phyloP scores from a whole-genome alignment of 371 early-diverging fungal species.

The Lichtheimia corymbifera region DNA sequence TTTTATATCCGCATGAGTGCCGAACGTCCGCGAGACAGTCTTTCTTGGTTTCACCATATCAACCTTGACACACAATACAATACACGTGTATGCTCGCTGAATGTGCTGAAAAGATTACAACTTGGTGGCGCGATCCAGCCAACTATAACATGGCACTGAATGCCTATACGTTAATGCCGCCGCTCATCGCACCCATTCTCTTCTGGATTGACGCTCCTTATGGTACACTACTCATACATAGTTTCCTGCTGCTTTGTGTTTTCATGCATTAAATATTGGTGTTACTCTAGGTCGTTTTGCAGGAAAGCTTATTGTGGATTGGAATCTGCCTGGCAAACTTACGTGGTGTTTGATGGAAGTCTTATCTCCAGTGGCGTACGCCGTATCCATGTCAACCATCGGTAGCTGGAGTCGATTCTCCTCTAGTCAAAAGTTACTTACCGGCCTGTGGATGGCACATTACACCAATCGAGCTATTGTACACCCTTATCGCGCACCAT shows the following conservation, averaged over 20 bases:
- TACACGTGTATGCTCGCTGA: background rate
- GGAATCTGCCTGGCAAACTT: constrained; percentile 32
- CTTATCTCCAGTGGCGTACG: constrained; percentile 34
- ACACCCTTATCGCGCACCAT: constrained; percentile 53
- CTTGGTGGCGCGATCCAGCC: constrained; percentile 16
- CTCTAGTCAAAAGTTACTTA: constrained; percentile 26
- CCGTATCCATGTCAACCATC: constrained; percentile 10
- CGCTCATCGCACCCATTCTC: constrained; percentile 11
- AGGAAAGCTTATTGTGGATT: constrained; percentile 9
- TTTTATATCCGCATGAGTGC: too few species aligned
- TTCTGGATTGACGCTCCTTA: constrained; percentile 25
- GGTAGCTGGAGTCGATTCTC: constrained; percentile 15
- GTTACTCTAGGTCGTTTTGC: constrained; percentile 9
- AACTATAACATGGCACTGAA: constrained; percentile 11
- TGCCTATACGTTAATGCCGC: constrained; percentile 11
- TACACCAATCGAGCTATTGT: constrained; percentile 60
- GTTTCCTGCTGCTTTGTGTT: background rate
- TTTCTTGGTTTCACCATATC: too few species aligned
- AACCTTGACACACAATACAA: too few species aligned
- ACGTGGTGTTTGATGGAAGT: constrained; percentile 48
- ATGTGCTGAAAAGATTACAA: constrained; percentile 1
- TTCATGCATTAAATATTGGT: too few species aligned
- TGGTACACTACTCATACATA: constrained; percentile 13
- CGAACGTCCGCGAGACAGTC: too few species aligned
- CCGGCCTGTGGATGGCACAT: constrained; percentile 54